These are phyloP conservation scores for Aurinia saxatilis DNA, from an alignment of 345 rosid genomes.

Conservation along the genomic window DNA sequence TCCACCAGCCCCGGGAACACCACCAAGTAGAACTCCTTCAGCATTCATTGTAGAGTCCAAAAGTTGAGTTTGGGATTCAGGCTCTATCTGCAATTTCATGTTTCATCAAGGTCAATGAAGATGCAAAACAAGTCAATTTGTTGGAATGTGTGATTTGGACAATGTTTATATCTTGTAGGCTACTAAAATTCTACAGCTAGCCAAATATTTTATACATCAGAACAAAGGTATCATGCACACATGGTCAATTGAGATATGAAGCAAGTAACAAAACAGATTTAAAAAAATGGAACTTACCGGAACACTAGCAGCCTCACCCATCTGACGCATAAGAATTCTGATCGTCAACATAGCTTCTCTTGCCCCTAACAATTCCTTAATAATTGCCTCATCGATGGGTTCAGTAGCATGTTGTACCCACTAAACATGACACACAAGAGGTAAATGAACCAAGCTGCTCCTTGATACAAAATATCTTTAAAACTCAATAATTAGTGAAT, in stretches of 20 bases:
- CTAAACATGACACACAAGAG: slow-evolving; percentile 40
- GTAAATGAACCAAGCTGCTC: slow-evolving; percentile 9
- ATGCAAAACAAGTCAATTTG: not conserved
- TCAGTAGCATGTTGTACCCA: slow-evolving; percentile 66
- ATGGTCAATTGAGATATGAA: slow-evolving; percentile 8
- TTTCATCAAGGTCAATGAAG: slow-evolving; percentile 10
- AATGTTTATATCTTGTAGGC: not conserved
- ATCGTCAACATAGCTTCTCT: slow-evolving; percentile 70
- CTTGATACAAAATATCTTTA: not conserved
- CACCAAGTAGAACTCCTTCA: slow-evolving; percentile 87
- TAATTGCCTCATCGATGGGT: slow-evolving; percentile 49
- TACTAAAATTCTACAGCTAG: not conserved
- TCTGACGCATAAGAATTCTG: slow-evolving; percentile 64
- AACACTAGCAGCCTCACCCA: slow-evolving; percentile 87
- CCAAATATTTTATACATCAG: not conserved
- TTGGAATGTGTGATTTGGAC: not conserved
- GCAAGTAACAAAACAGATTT: not conserved
- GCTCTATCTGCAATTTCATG: slow-evolving; percentile 71
- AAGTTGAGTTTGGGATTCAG: slow-evolving; percentile 70
- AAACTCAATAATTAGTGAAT: not conserved
- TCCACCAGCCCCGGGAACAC: slow-evolving; percentile 99
- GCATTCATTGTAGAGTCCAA: slow-evolving; percentile 70
- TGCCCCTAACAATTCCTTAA: slow-evolving; percentile 57
- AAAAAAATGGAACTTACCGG: slow-evolving; percentile 41
- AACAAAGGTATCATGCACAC: not conserved